Base-by-base conservation (phyloP, 2,329 filamentous ascomycete species). In the Pseudopithomyces maydicus region DNA sequence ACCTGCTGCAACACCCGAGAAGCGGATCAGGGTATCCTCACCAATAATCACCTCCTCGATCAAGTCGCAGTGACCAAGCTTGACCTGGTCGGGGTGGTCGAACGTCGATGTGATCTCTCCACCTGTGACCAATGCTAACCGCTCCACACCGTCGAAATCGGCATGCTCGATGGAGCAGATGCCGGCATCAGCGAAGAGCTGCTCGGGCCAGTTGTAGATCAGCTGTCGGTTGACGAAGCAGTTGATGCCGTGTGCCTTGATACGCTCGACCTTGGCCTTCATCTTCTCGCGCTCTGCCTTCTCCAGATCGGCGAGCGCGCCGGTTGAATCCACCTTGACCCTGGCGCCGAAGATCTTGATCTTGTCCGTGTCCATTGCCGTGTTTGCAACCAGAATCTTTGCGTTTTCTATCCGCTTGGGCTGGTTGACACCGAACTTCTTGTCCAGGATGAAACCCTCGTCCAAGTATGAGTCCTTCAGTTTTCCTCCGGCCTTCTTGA, bases 131-230 rank as follows among this genome's bases (percentile, higher is more conserved):
- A 99, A 84, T 10, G 95, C 94, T 68, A 99, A 80, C 42, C 95
- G 87, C 83, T 99, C 95, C 65, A 99, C 96, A 63, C 95, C 95
- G 74, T 99, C 95, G 73, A 99, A 99, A 80, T 99, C 95, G 65
- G 95, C 95, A 77, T 99, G 95, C 82, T 99, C 95, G 68, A 99
- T 99, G 26, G 92, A 97, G 84, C 96, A 91, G 79, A 99, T 98
- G 61, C 95, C 95, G 7, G 93, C 94, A 77, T 99, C 95, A 35
- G 94, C 92, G 74, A 99, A 99, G 45, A 99, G 89, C 80, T 99
- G 95, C 80, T 99, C 95, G 6, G 95, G 95, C 95, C 95, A 99
- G 84, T 99, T 99, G 85, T 99, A 99, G 81, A 99, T 99, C 63
- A 99, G 87, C 78, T 99, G 95, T 68, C 95, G 85, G 85, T 99